phyloP scores from a whole-genome alignment of 352 stramenopile genomes.

The Peronospora destructor region DNA sequence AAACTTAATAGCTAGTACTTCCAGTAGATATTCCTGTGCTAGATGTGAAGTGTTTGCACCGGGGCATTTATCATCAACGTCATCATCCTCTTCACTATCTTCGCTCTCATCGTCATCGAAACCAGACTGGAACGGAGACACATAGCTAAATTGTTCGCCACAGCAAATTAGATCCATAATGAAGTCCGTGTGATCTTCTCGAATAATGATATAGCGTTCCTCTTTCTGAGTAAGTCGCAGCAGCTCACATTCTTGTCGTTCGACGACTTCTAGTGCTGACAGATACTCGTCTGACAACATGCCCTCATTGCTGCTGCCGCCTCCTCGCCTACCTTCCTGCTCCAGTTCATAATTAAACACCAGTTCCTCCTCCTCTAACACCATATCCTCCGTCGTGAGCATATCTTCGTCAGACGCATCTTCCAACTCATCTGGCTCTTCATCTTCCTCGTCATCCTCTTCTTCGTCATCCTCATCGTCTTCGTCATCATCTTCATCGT shows the following conservation, averaged over 20 bases:
- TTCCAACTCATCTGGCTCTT: constrained; percentile 27
- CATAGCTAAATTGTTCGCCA: constrained; percentile 68
- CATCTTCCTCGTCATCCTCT: constrained; percentile 46
- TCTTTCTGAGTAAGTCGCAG: constrained; percentile 73
- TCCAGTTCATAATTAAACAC: constrained; percentile 75
- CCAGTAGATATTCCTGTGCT: constrained; percentile 69
- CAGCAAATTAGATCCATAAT: constrained; percentile 78
- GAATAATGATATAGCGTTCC: constrained; percentile 81
- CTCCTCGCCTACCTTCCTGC: constrained; percentile 28
- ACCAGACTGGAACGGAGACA: constrained; percentile 36
- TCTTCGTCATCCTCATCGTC: constrained; percentile 49
- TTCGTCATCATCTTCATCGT: constrained; percentile 59
- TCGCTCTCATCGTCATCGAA: constrained; percentile 39
- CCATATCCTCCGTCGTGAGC: constrained; percentile 32
- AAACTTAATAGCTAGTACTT: constrained; percentile 77
- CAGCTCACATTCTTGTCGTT: constrained; percentile 61
- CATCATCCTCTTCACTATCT: constrained; percentile 45
- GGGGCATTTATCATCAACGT: constrained; percentile 63
- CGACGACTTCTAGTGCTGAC: constrained; percentile 51
- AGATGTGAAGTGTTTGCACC: constrained; percentile 70
- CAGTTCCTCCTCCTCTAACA: constrained; percentile 53
- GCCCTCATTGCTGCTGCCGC: constrained; percentile 19
- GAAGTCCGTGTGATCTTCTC: constrained; percentile 71
- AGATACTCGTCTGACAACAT: constrained; percentile 63
- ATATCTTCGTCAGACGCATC: constrained; percentile 42